Conservation (phyloP, 768 basidiomycete species). For the Pleurotus sapidus region DNA sequence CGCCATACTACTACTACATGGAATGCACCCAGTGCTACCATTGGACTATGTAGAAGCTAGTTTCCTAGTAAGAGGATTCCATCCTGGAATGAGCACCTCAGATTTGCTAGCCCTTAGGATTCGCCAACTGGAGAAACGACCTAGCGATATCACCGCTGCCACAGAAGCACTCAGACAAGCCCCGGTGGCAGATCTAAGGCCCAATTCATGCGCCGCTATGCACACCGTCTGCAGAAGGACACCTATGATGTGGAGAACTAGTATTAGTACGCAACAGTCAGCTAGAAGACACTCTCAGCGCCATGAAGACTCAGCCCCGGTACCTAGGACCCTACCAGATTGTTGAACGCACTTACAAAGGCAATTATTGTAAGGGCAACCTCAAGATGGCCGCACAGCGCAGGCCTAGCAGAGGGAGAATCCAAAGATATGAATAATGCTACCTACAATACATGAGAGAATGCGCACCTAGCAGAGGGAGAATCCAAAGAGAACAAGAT, state of each 20-base stretch:
- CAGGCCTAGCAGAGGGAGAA: no score
- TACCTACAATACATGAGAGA: no score
- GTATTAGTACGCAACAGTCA: conserved; percentile 22
- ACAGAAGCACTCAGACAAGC: conserved; percentile 13
- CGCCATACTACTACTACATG: conserved; percentile 15
- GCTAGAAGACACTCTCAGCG: conserved; percentile 15
- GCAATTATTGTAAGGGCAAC: no score
- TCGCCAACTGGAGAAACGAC: conserved; percentile 19
- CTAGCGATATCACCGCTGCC: conserved; percentile 16
- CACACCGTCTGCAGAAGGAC: background rate
- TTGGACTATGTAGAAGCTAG: conserved; percentile 18
- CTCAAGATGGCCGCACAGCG: no score
- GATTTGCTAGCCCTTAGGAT: conserved; percentile 21
- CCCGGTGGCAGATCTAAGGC: conserved; percentile 17
- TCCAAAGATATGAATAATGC: no score
- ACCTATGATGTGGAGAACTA: conserved; percentile 4
- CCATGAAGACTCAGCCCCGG: conserved; percentile 17
- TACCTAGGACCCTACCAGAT: conserved; percentile 27
- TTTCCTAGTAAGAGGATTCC: conserved; percentile 21
- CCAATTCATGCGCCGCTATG: conserved; percentile 18
- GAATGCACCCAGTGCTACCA: conserved; percentile 10
- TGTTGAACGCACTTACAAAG: conserved; percentile 10
- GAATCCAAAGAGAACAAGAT: no score
- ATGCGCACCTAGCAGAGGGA: no score
- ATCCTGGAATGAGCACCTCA: conserved; percentile 3